These are phyloP conservation scores for Pulveroboletus frians DNA, from an alignment of 768 basidiomycete genomes.

Conservation along the genomic window DNA sequence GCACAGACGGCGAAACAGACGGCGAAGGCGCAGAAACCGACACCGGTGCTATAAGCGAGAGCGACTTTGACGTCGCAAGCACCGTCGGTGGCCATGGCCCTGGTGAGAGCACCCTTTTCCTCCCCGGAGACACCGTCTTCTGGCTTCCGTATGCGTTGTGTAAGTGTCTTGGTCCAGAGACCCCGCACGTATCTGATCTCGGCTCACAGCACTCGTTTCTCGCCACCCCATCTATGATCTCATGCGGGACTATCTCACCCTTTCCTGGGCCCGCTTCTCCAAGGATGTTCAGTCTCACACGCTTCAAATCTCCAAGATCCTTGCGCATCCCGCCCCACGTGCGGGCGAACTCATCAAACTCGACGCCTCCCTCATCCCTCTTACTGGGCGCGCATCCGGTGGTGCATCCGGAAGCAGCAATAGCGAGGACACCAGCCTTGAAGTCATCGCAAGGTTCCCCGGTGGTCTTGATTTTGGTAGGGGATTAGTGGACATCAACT, in stretches of 20 bases:
- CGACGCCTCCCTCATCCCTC: constrained; percentile 66
- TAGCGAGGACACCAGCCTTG: constrained; percentile 48
- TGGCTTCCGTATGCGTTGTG: constrained; percentile 94
- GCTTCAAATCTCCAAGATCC: constrained; percentile 82
- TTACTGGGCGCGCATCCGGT: constrained; percentile 39
- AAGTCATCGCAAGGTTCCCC: constrained; percentile 86
- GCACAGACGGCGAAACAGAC: constrained; percentile 65
- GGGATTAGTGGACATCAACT: constrained; percentile 89
- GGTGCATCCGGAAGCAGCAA: constrained; percentile 29
- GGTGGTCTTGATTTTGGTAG: constrained; percentile 92
- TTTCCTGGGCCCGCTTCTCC: constrained; percentile 90
- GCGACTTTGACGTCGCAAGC: constrained; percentile 80
- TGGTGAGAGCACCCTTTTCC: constrained; percentile 83
- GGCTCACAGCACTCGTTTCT: constrained; percentile 69
- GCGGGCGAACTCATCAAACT: constrained; percentile 83
- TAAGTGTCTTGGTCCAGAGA: constrained; percentile 35
- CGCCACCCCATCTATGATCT: constrained; percentile 92
- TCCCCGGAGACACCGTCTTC: constrained; percentile 86
- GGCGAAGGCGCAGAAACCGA: constrained; percentile 68
- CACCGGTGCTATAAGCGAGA: constrained; percentile 73
- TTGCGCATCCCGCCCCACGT: constrained; percentile 82
- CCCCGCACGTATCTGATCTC: constrained; percentile 8
- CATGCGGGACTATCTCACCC: constrained; percentile 93
- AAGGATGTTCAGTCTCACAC: constrained; percentile 94
- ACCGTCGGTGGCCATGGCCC: constrained; percentile 70